A percentile compares a stretch with the other conserved stretches of the same genome.
These are phyloP conservation scores for Xylariaceae sp. DNA, from an alignment of 2,329 filamentous ascomycete species.

Conservation along the genomic window DNA sequence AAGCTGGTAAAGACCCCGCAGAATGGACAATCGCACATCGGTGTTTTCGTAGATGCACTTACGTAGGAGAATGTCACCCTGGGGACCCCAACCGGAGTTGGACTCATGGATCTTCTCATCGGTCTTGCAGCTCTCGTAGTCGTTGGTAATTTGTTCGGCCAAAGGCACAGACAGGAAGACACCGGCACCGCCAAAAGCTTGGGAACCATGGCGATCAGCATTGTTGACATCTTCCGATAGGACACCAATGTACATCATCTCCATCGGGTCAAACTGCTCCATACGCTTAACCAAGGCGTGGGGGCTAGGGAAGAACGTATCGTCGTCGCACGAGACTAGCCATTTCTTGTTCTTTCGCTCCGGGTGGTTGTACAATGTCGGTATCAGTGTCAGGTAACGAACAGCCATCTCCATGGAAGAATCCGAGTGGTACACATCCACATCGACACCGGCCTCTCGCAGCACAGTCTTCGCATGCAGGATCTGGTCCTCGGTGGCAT, in stretches of 20 bases:
- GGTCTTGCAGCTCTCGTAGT: constrained; percentile 42
- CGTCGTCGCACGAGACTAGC: constrained; percentile 60
- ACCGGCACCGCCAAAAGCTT: constrained; percentile 60
- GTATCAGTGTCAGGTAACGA: constrained; percentile 52
- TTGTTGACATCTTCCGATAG: constrained; percentile 59
- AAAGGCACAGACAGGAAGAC: constrained; percentile 56
- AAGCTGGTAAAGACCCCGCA: constrained; percentile 57
- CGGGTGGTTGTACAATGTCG: constrained; percentile 49
- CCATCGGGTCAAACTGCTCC: constrained; percentile 45
- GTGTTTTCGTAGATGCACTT: constrained; percentile 63
- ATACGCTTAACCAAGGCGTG: constrained; percentile 48
- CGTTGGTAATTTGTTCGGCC: constrained; percentile 39
- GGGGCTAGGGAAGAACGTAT: constrained; percentile 62
- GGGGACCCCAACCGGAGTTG: constrained; percentile 55
- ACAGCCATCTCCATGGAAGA: constrained; percentile 53
- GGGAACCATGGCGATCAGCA: constrained; percentile 55
- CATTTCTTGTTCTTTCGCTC: constrained; percentile 49
- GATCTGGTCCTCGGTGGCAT: constrained; percentile 48
- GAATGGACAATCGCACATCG: constrained; percentile 50
- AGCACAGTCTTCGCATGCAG: constrained; percentile 44
- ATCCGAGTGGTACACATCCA: constrained; percentile 52
- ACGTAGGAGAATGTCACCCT: constrained; percentile 58
- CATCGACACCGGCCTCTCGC: constrained; percentile 47
- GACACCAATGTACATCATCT: constrained; percentile 56
- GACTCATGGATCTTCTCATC: constrained; percentile 49